phyloP scores from a whole-genome alignment of 2,329 filamentous ascomycete genomes.

The Teratosphaeriaceae sp. region DNA sequence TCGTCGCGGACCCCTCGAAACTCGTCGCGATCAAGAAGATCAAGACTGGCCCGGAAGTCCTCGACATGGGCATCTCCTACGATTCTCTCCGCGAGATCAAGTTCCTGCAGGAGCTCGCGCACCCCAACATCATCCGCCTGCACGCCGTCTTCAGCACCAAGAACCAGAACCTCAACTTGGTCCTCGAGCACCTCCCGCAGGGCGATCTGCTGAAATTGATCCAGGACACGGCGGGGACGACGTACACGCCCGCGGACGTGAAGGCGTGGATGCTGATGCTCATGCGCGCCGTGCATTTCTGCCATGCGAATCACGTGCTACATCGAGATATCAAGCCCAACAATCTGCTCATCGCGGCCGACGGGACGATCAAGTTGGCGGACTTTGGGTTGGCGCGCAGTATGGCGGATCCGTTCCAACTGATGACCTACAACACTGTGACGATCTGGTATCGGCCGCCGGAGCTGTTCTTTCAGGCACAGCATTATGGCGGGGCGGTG shows the following conservation, averaged over 20 bases:
- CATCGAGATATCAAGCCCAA: slow-evolving; percentile 99
- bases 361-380: slow-evolving; percentile 89
- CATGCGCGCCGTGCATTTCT: slow-evolving; percentile 88
- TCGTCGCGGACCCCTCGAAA: slow-evolving; percentile 61
- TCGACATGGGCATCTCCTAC: slow-evolving; percentile 77
- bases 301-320: slow-evolving; percentile 87
- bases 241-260: slow-evolving; percentile 82
- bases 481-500: slow-evolving; percentile 82
- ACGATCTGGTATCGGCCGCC: slow-evolving; percentile 95
- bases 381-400: slow-evolving; percentile 92
- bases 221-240: slow-evolving; percentile 69
- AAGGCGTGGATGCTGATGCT: slow-evolving; percentile 99
- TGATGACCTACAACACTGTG: slow-evolving; percentile 93
- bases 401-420: slow-evolving; percentile 76
- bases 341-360: slow-evolving; percentile 88
- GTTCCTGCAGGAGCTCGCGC: slow-evolving; percentile 85
- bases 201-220: slow-evolving; percentile 94
- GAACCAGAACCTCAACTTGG: slow-evolving; percentile 91
- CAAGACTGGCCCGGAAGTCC: slow-evolving; percentile 78
- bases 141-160: slow-evolving; percentile 93
- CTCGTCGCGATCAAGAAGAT: slow-evolving; percentile 92
- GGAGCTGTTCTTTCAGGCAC: slow-evolving; percentile 84
- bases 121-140: slow-evolving; percentile 92
- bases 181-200: slow-evolving; percentile 88
- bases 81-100: slow-evolving; percentile 95